Evolutionary conservation across 1,284 basidiomycete genomes (phyloP).

Genomic region (Ganoderma leucocontextum): DNA sequence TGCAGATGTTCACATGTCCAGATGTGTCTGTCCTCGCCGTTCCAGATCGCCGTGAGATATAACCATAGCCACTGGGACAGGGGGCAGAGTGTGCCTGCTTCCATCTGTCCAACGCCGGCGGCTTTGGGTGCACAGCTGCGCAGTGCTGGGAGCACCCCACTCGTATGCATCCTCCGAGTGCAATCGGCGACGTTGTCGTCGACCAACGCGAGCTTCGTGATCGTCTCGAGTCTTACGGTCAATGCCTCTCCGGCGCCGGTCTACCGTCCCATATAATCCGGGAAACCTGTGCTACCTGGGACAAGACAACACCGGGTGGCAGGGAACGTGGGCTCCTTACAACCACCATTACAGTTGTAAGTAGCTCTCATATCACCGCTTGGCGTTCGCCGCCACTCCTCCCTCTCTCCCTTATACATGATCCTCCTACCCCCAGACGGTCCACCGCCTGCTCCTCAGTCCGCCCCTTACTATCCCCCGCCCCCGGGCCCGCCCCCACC

Average conservation of each 20-base stretch:
- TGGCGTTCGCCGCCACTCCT: constrained; percentile 18
- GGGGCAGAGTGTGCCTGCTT: constrained; percentile 2
- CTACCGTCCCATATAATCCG: constrained; percentile 20
- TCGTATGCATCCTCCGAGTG: not conserved
- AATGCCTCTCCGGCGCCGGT: constrained; percentile 34
- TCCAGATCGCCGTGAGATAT: constrained; percentile 1
- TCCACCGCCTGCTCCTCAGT: constrained; percentile 20
- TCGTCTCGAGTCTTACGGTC: constrained; percentile 13
- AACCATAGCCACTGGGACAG: not conserved
- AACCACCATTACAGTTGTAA: constrained; percentile 26
- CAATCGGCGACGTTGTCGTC: constrained; percentile 16
- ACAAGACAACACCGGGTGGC: constrained; percentile 13
- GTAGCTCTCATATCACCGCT: constrained; percentile 20
- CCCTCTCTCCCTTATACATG: constrained; percentile 26
- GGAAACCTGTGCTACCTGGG: constrained; percentile 28
- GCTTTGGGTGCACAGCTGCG: constrained; percentile 13
- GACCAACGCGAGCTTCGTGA: constrained; percentile 20
- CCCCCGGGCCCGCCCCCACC: constrained; percentile 14
- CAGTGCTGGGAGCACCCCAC: constrained; percentile 6
- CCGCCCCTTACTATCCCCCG: constrained; percentile 22
- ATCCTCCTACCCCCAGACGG: constrained; percentile 34
- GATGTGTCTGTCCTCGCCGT: not conserved
- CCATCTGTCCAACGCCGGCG: not conserved
- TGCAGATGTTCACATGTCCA: constrained; percentile 5
- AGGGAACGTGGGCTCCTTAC: constrained; percentile 29